A percentile compares a stretch with the other conserved stretches of the same genome.
phyloP scores from a whole-genome alignment of 495 filamentous ascomycete species.

The Platismatia glauca region DNA sequence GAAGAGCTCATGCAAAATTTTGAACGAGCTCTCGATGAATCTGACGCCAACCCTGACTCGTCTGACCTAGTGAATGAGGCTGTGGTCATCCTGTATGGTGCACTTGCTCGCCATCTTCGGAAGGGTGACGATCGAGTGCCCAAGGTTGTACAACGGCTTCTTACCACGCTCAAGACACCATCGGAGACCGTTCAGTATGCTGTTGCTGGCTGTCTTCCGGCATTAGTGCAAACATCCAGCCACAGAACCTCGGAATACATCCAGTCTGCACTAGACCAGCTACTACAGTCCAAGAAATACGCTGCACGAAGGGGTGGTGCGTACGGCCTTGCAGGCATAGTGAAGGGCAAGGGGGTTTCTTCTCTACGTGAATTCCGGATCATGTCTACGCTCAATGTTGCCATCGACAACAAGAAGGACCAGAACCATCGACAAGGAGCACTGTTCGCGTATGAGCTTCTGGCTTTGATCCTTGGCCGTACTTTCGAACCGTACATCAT shows the following conservation, averaged over 20 bases:
- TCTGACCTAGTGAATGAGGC: constrained; percentile 90
- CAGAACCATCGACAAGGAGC: constrained; percentile 79
- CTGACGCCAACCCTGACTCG: constrained; percentile 66
- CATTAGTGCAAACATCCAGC: constrained; percentile 71
- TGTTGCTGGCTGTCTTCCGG: constrained; percentile 85
- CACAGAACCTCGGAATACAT: constrained; percentile 70
- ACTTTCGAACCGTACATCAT: constrained; percentile 95
- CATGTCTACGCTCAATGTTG: constrained; percentile 65
- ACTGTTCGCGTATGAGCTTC: constrained; percentile 79
- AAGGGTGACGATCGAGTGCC: constrained; percentile 75
- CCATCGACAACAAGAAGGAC: constrained; percentile 87
- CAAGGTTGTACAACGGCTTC: constrained; percentile 71
- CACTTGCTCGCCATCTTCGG: constrained; percentile 78
- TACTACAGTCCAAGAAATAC: constrained; percentile 79
- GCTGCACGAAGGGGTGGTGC: constrained; percentile 85
- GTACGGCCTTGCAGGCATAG: constrained; percentile 86
- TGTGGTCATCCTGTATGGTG: constrained; percentile 93
- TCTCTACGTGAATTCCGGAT: constrained; percentile 78
- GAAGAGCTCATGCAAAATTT: constrained; percentile 89
- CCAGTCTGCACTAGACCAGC: constrained; percentile 65
- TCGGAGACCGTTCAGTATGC: constrained; percentile 95
- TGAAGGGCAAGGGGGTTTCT: constrained; percentile 75
- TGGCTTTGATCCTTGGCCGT: constrained; percentile 75
- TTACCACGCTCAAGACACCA: constrained; percentile 84
- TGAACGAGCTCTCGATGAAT: constrained; percentile 71